These are phyloP conservation scores for Sphagnurus paluster DNA, from an alignment of 1,284 basidiomycete genomes.

Conservation along the genomic window DNA sequence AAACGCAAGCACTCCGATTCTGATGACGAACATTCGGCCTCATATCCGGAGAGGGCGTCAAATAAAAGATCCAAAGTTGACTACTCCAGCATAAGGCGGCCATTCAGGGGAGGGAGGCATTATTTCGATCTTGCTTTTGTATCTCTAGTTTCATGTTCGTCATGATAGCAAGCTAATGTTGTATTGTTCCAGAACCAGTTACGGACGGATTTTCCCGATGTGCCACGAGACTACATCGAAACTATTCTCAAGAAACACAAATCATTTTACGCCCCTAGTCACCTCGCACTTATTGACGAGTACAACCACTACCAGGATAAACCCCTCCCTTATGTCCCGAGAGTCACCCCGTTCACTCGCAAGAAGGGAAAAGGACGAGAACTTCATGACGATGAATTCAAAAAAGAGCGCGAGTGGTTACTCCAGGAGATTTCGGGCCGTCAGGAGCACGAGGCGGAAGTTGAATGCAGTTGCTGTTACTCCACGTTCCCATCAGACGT, in stretches of 20 bases:
- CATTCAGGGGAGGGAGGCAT: conserved; percentile 34
- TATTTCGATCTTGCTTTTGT: conserved; percentile 58
- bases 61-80: conserved; percentile 45
- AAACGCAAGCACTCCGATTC: conserved; percentile 31
- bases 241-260: conserved; percentile 36
- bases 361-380: conserved; percentile 44
- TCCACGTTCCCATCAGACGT: conserved; percentile 65
- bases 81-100: conserved; percentile 46
- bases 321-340: conserved; percentile 42
- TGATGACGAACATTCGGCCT: conserved; percentile 34
- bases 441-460: conserved; percentile 6
- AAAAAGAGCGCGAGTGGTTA: conserved; percentile 41
- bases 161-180: conserved; percentile 1
- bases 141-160: conserved; percentile 18
- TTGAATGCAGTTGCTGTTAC: conserved; percentile 87
- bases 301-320: conserved; percentile 27
- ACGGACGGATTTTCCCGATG: conserved; percentile 53
- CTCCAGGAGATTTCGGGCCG: conserved; percentile 11
- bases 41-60: conserved; percentile 8
- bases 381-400: conserved; percentile 42
- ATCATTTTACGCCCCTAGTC: conserved; percentile 59
- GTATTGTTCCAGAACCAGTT: conserved; percentile 49
- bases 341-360: conserved; percentile 32
- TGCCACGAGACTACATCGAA: conserved; percentile 54
- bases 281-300: conserved; percentile 43